Base-by-base conservation (phyloP, 1,139 yeast species). In the Geotrichum restrictum region DNA sequence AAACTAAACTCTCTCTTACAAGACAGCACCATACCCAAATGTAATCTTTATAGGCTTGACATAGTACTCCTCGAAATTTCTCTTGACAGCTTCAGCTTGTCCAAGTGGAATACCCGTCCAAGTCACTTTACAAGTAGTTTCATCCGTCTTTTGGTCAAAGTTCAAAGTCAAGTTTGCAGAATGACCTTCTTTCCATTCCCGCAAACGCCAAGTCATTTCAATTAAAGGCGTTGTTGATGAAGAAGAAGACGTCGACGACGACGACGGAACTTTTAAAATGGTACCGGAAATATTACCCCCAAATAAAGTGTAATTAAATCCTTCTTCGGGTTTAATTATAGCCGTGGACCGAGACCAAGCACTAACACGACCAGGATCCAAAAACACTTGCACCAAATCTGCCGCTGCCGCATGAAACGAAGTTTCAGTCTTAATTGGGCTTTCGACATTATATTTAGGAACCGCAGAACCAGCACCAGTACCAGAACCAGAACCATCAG, bases 81-180 rank as follows among this genome's bases (percentile, higher is more conserved):
- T 79, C 64, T 82, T 80, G 41, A 88, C 96, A 54, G 85, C 76
- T 54, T 93, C 98, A 69, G 93, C 98, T 66, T 94, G 94, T n/a
- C 98, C 98, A 45, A 93, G 76, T 19, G 98, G 98, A 48, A 93
- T 84, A n/a, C 97, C 97, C 21, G 81, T 74, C 80, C 93, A 88
- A 54, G 78, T 75, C 36, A 89, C 93, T 56, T 83, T 80, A 74
- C 91, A 75, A 54, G 78, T 81, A 14, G 98, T 93, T 63, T 91
- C 98, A 43, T 85, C 80, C 16, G 81, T 76, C 22, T 94, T 94
- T 67, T 88, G 88, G 52, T 79, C 80, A 58, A 94, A 78, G 42
- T 73, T 76, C 61, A 91, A 77, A 39, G 75, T 77, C 61, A 93
- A 73, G 21, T 74, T 76, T 2, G 97, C 95, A 66, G 66, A 84